These are phyloP conservation scores for Tricholoma bakamatsutake DNA, from an alignment of 768 basidiomycete genomes.

Conservation along the genomic window DNA sequence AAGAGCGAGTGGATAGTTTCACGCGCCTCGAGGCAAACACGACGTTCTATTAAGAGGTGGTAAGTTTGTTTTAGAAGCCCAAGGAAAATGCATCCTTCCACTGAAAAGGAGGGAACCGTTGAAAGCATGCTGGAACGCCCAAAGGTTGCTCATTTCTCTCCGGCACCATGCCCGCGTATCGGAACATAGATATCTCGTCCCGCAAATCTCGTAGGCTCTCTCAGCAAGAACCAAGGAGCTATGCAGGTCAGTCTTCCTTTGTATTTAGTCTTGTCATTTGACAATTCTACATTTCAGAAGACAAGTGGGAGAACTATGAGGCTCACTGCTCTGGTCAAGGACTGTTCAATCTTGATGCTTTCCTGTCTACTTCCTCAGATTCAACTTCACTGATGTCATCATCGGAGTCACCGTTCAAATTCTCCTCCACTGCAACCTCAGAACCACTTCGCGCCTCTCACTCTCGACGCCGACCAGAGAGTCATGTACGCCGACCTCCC, in stretches of 20 bases:
- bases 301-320: conserved; percentile 4
- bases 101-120: conserved; percentile 19
- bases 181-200: conserved; percentile 9
- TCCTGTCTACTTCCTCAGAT: background rate
- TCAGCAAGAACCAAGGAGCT: conserved; percentile 27
- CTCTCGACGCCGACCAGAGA: conserved; percentile 23
- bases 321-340: conserved; percentile 1
- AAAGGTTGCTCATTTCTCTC: background rate
- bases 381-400: background rate
- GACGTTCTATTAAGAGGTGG: conserved; percentile 34
- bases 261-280: background rate
- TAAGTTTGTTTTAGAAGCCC: conserved; percentile 13
- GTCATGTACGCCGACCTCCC: conserved; percentile 61
- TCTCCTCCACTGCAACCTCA: background rate
- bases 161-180: conserved; percentile 10
- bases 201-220: conserved; percentile 43
- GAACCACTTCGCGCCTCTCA: conserved; percentile 11
- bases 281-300: conserved; percentile 1
- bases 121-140: background rate
- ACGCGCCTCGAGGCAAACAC: conserved; percentile 29
- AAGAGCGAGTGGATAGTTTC: background rate
- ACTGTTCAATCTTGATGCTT: background rate
- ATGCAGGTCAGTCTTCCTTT: conserved; percentile 22
- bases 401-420: background rate
- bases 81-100: conserved; percentile 13